Evolutionary conservation across 768 basidiomycete species (phyloP).

Genomic region (Gyrodon lividus): DNA sequence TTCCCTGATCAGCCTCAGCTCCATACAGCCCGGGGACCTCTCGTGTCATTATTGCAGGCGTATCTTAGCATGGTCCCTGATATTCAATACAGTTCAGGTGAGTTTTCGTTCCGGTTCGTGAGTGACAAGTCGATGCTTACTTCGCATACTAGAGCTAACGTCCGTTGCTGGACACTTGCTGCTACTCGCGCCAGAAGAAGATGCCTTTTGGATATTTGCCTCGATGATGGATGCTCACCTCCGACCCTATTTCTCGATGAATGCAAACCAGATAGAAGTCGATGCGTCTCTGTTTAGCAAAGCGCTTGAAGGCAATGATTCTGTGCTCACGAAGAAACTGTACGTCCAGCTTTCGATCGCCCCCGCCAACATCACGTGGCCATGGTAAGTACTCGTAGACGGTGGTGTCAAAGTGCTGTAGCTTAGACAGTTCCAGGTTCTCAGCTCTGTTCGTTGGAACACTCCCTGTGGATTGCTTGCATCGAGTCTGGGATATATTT

Average conservation of each 20-base stretch:
- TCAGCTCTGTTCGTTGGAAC: conserved; percentile 66
- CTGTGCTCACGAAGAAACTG: conserved; percentile 60
- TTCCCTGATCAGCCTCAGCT: conserved; percentile 62
- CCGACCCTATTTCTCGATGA: conserved; percentile 71
- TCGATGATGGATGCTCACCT: conserved; percentile 83
- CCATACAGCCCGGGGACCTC: conserved; percentile 52
- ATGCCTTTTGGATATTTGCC: conserved; percentile 88
- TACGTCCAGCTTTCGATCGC: conserved; percentile 62
- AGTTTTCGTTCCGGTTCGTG: conserved; percentile 11
- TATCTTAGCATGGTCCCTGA: conserved; percentile 88
- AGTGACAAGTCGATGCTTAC: neutral
- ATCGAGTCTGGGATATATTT: conserved; percentile 82
- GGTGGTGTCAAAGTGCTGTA: neutral
- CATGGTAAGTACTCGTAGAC: conserved; percentile 48
- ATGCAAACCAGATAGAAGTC: conserved; percentile 65
- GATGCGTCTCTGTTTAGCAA: conserved; percentile 70
- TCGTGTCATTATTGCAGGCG: conserved; percentile 62
- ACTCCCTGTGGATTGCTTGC: conserved; percentile 62
- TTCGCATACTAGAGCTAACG: conserved; percentile 51
- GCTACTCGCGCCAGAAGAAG: conserved; percentile 78
- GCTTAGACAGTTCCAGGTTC: conserved; percentile 49
- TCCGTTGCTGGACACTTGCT: conserved; percentile 71
- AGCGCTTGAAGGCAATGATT: conserved; percentile 64
- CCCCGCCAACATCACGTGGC: conserved; percentile 55
- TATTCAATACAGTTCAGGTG: conserved; percentile 65